Evolutionary conservation across 306 rosid genomes (phyloP).

Genomic region (Quercus robur): DNA sequence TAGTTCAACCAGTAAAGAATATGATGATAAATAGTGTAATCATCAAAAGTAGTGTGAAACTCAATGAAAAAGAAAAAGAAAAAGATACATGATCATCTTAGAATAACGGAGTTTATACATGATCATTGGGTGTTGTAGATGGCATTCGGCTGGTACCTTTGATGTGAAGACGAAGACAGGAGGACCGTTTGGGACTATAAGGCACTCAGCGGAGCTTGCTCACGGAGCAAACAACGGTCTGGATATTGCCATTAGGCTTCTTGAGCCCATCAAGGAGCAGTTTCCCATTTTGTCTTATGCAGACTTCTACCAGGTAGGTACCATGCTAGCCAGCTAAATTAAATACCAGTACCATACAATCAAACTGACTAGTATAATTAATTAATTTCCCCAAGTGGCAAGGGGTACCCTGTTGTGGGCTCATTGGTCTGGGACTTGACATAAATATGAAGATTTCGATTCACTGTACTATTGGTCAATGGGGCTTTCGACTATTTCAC

Average conservation of each 20-base stretch:
- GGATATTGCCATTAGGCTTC: constrained; percentile 46
- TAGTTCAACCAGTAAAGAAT: accelerated
- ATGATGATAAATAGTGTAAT: accelerated
- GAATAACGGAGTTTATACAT: too few species aligned
- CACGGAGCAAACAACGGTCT: constrained; percentile 65
- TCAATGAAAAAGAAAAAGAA: too few species aligned
- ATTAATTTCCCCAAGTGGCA: too few species aligned
- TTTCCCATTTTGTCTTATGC: constrained; percentile 52
- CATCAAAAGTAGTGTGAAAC: too few species aligned
- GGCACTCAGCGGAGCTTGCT: constrained; percentile 47
- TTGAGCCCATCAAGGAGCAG: constrained; percentile 52
- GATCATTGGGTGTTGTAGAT: constrained; percentile 16
- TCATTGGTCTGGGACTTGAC: too few species aligned
- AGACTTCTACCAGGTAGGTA: constrained; percentile 51
- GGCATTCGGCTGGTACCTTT: constrained; percentile 71
- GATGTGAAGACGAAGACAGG: constrained; percentile 51
- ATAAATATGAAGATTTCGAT: too few species aligned
- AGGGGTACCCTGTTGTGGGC: too few species aligned
- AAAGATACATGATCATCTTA: too few species aligned
- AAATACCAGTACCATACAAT: background rate
- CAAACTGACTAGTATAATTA: background rate
- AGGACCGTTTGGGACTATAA: constrained; percentile 59
- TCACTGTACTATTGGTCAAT: too few species aligned
- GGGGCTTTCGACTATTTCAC: too few species aligned
- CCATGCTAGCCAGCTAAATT: background rate